A percentile compares a stretch with the other conserved stretches of the same genome.
These are phyloP conservation scores for Nothophaeocryptopus gaeumannii DNA, from an alignment of 2,329 filamentous ascomycete genomes.

Conservation along the genomic window DNA sequence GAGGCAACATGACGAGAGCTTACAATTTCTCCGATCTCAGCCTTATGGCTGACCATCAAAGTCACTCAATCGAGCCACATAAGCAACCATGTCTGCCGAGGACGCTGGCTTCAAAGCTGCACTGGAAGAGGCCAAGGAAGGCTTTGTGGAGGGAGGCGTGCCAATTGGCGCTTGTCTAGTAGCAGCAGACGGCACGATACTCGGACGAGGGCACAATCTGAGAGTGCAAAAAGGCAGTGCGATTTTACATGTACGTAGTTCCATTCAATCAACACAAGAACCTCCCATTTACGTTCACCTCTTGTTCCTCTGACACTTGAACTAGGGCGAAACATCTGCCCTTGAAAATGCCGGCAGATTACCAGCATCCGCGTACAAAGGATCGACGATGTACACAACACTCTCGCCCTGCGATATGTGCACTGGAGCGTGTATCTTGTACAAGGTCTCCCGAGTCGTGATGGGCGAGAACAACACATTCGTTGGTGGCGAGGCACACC, in stretches of 20 bases:
- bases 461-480: conserved; percentile 77
- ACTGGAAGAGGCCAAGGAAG: conserved; percentile 56
- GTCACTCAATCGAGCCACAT: conserved; percentile 4
- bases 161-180: conserved; percentile 61
- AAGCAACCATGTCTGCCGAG: conserved; percentile 30
- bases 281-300: conserved; percentile 66
- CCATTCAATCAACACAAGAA: conserved; percentile 61
- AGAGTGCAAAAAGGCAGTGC: conserved; percentile 68
- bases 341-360: conserved; percentile 71
- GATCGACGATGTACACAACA: conserved; percentile 80
- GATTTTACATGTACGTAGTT: conserved; percentile 61
- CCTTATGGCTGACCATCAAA: conserved; percentile 7
- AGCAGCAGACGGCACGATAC: conserved; percentile 65
- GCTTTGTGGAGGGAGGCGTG: conserved; percentile 57
- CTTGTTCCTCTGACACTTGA: conserved; percentile 1
- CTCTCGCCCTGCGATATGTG: conserved; percentile 80
- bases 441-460: conserved; percentile 70
- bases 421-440: conserved; percentile 73
- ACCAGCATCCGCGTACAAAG: conserved; percentile 65
- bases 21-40: no score
- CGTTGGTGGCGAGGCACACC: conserved; percentile 68
- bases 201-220: conserved; percentile 73
- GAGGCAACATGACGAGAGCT: no score
- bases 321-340: conserved; percentile 71
- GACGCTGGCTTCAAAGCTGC: conserved; percentile 57